Base-by-base conservation (phyloP, 495 filamentous ascomycete genomes). In the Penicillium daleae region DNA sequence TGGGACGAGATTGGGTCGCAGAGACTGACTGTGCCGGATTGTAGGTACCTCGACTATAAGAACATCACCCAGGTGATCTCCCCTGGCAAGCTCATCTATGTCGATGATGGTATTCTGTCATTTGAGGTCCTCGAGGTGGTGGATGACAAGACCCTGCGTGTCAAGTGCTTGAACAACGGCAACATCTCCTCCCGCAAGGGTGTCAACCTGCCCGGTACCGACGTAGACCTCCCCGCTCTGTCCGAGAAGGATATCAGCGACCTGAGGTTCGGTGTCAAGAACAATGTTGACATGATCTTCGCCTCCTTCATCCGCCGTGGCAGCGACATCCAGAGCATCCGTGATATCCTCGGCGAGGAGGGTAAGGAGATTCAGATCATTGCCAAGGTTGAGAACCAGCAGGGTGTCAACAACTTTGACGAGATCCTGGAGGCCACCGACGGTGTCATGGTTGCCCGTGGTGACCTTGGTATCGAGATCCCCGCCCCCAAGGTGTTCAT, bases 341-440 rank as follows among this genome's bases (percentile, higher is more conserved):
- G 95, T 62, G 87, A 91, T 57, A 89, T 97, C 35, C 87, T 99
- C 37, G 95, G 95, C 50, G 84, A 91, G 69, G 92, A 93, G n/a
- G 95, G 95, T 65, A 89, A 89, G 76, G 90, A 96, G 68, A 97
- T 99, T 71, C 96, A 99, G 85, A 97, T 99, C 78, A 97, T 99
- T 77, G 92, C 95, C 83, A 99, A 99, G 87, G 96, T 99, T 68
- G 95, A 99, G 85, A 99, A 99, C 83, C 91, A 97, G 78, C 95
- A 99, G 80, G 95, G 95, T 76, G 88, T 92, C 62, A 97, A 98
- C 89, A 99, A 99, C 86, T 98, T 99, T 75, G 90, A 92, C 64
- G 95, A 97, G 81, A 98, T 99, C 71, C 87, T 99, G 44, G 86
- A 89, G 74, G 91, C 93, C 83, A 98, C 95, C 22, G 95, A 99